Evolutionary conservation across 768 basidiomycete species (phyloP).

Genomic region (Boletus huronensis): DNA sequence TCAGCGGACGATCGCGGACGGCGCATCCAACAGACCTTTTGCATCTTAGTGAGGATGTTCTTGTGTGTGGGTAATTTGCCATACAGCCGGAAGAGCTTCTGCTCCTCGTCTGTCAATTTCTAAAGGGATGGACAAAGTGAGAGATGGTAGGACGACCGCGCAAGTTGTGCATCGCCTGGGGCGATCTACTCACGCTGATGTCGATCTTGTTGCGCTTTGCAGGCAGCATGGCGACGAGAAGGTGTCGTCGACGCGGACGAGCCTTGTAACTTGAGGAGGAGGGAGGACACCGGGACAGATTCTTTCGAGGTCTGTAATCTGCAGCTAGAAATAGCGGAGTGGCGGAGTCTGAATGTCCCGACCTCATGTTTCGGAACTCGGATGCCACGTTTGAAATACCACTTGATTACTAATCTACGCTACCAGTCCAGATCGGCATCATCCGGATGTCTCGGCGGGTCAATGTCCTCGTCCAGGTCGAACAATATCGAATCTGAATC

Average conservation of each 20-base stretch:
- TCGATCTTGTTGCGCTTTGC: constrained; percentile 89
- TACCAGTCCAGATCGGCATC: not conserved
- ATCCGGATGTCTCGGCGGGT: not conserved
- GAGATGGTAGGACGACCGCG: constrained; percentile 2
- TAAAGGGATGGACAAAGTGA: constrained; percentile 31
- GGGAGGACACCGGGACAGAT: not conserved
- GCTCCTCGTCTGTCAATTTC: constrained; percentile 86
- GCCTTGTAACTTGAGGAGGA: constrained; percentile 8
- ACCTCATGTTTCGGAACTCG: constrained; percentile 34
- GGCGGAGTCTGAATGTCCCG: constrained; percentile 21
- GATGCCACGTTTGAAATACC: constrained; percentile 21
- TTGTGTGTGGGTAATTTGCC: constrained; percentile 94
- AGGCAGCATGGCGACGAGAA: constrained; percentile 56
- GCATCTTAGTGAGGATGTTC: constrained; percentile 91
- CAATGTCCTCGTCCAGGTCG: constrained; percentile 10
- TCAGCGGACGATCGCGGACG: constrained; percentile 4
- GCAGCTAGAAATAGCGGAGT: constrained; percentile 24
- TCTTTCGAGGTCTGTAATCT: constrained; percentile 22
- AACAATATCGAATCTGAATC: constrained; percentile 19
- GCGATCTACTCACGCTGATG: constrained; percentile 66
- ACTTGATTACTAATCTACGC: constrained; percentile 2
- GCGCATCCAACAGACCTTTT: constrained; percentile 60
- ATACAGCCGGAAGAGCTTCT: constrained; percentile 91
- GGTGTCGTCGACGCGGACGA: constrained; percentile 21
- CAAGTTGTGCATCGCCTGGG: not conserved